A percentile compares a stretch with the other conserved stretches of the same genome.
Evolutionary conservation across 148 eudicot species (phyloP).

Genomic region (Nepenthes gracilis): DNA sequence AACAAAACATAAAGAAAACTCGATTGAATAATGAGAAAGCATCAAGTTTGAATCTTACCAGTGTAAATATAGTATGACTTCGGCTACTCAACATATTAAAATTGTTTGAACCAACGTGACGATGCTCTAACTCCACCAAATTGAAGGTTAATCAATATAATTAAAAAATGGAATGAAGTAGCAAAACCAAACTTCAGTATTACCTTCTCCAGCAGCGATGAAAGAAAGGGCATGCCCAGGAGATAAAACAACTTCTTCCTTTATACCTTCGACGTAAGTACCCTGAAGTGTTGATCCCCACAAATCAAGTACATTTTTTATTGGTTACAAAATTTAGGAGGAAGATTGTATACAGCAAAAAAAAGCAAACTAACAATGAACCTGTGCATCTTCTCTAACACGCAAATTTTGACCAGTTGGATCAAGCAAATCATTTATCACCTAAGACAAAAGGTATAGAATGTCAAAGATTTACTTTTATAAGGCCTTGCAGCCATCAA

Average conservation of each 20-base stretch:
- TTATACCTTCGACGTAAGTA: conserved; percentile 96
- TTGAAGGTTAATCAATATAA: background rate
- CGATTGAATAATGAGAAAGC: too few species aligned
- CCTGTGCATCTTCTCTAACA: conserved; percentile 98
- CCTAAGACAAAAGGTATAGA: conserved; percentile 26
- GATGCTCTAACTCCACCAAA: conserved; percentile 62
- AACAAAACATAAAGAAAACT: too few species aligned
- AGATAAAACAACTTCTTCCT: conserved; percentile 98
- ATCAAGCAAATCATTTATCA: conserved; percentile 95
- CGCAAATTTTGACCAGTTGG: conserved; percentile 99
- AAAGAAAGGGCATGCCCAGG: conserved; percentile 98
- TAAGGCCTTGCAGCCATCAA: background rate
- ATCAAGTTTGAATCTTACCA: conserved; percentile 28
- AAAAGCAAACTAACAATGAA: conserved; percentile 11
- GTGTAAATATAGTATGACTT: conserved; percentile 92
- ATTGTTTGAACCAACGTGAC: conserved; percentile 97
- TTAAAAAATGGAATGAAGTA: background rate
- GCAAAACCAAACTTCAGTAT: background rate
- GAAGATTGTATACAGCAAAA: background rate
- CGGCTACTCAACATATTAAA: conserved; percentile 97
- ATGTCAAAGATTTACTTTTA: background rate
- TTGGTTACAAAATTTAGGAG: background rate
- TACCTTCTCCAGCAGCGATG: conserved; percentile 99
- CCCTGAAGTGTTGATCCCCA: conserved; percentile 36
- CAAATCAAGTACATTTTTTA: background rate